Evolutionary conservation across 257 asterid genomes (phyloP), one percentile per base, ranked within the genome.

Genomic region (Gentiana dahurica): DNA sequence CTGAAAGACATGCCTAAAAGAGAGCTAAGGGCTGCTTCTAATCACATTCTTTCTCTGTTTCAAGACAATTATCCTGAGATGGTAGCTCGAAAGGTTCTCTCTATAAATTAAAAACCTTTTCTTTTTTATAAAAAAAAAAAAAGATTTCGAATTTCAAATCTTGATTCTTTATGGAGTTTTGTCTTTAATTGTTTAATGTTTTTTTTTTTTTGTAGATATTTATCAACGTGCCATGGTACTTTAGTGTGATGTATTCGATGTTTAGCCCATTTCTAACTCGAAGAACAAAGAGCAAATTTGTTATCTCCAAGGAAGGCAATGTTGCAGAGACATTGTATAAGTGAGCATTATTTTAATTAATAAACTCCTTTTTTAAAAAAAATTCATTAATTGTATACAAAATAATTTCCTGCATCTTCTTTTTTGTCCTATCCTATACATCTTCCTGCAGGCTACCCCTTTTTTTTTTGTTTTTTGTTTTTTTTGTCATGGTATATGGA

Each of bases 21-120:
- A 46, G 97, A 89, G 69, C 89, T 89, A 24, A 70, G 97, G 36
- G 94, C 68, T 1, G 94, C 91, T 34, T 89, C 97, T 7, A 89
- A 89, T 55, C 97, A 85, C 47, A 89, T 89, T 11, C 58, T 89
- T 12, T 83, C 95, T 0, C 84, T 89, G 6, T 89, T 89, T 37
- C 97, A 89, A 67, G 98, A 92, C 54, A 92, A 92, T 63, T 92
- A 87, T 39, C 98, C 97, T 33, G 98, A 92, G 73, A 74, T 92
- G 93, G 95, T 92, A 0, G 98, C 95, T 9, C 75, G 86, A 24
- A 87, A 87, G 97, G 98, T 91, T 53, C 54, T 43, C 35, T 24
- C 24, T 10, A 11, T 37, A 41, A 39, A 24, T 24, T 43, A 12
- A 34, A 54, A 0, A 0, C 3, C n/a, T 15, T 32, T 4, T 3